phyloP scores from a whole-genome alignment of 2,329 filamentous ascomycete genomes.

The Fusarium coffeatum region DNA sequence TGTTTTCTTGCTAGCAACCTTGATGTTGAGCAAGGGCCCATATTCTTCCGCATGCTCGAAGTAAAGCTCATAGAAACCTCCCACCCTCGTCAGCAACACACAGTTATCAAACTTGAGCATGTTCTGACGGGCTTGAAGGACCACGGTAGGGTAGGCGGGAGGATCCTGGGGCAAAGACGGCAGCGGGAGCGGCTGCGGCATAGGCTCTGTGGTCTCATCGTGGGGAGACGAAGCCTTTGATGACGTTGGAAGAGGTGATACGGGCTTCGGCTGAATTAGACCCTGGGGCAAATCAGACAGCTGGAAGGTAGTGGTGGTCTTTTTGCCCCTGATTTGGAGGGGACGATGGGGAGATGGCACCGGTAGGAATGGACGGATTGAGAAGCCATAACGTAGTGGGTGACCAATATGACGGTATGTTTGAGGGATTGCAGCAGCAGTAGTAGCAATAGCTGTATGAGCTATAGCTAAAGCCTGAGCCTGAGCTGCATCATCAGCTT shows the following conservation, averaged over 20 bases:
- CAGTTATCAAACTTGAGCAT: slow-evolving; percentile 93
- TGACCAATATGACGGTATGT: slow-evolving; percentile 7
- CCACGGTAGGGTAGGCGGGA: slow-evolving; percentile 82
- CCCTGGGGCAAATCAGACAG: slow-evolving; percentile 70
- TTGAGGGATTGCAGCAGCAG: not conserved
- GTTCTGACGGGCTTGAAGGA: slow-evolving; percentile 87
- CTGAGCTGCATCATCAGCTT: not conserved
- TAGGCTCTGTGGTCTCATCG: slow-evolving; percentile 25
- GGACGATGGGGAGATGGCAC: slow-evolving; percentile 35
- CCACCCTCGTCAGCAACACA: slow-evolving; percentile 90
- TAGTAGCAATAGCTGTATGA: not conserved
- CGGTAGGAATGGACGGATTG: slow-evolving; percentile 38
- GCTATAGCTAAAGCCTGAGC: slow-evolving; percentile 9
- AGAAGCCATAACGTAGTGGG: slow-evolving; percentile 16
- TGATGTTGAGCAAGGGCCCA: slow-evolving; percentile 86
- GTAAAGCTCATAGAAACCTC: slow-evolving; percentile 97
- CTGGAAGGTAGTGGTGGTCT: slow-evolving; percentile 64
- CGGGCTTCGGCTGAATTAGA: slow-evolving; percentile 47
- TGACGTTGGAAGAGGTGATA: slow-evolving; percentile 31
- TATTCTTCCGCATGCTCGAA: slow-evolving; percentile 94
- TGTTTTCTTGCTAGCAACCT: slow-evolving; percentile 85
- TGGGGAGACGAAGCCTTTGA: slow-evolving; percentile 28
- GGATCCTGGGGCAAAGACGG: slow-evolving; percentile 55
- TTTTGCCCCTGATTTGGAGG: slow-evolving; percentile 60
- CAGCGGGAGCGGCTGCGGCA: slow-evolving; percentile 42